Evolutionary conservation across 495 filamentous ascomycete genomes (phyloP).

Genomic region (Aspergillus carlsbadensis): DNA sequence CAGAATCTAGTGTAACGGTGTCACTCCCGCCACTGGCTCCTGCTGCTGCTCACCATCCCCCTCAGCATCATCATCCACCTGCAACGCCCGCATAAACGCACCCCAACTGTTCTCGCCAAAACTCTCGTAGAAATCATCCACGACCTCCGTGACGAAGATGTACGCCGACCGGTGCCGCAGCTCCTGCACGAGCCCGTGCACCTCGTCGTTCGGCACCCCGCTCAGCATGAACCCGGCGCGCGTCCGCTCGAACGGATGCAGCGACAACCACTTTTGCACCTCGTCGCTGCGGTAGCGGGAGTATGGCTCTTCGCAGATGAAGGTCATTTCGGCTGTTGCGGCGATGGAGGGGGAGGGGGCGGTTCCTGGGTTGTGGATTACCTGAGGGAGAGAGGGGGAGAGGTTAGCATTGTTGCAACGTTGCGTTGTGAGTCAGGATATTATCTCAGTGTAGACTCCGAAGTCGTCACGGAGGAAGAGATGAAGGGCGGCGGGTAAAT

Average conservation of each 20-base stretch:
- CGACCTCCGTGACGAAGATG: constrained; percentile 18
- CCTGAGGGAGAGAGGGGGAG: no score
- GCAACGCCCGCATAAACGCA: constrained; percentile 13
- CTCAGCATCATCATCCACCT: not conserved
- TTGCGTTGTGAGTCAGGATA: no score
- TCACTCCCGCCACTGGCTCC: not conserved
- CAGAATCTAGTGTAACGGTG: not conserved
- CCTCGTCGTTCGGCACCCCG: constrained; percentile 9
- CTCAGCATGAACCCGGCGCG: constrained; percentile 15
- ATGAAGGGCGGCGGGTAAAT: no score
- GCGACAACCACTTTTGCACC: constrained; percentile 12
- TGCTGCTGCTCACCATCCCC: not conserved
- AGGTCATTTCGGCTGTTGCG: constrained; percentile 10
- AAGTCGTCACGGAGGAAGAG: no score
- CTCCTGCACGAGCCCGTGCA: constrained; percentile 6
- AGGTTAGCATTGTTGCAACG: no score
- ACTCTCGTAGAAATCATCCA: constrained; percentile 20
- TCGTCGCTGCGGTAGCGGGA: constrained; percentile 12
- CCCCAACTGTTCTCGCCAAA: constrained; percentile 16
- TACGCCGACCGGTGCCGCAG: constrained; percentile 13
- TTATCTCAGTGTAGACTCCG: no score
- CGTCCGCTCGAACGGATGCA: constrained; percentile 5
- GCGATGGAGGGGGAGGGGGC: constrained; percentile 9
- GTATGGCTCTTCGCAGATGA: constrained; percentile 19
- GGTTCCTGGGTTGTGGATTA: constrained; percentile 21